Percentiles rank a stretch among this genome's conserved stretches.
These are phyloP conservation scores for Tetraselmis striata DNA, from an alignment of 139 green algal species.

Conservation along the genomic window DNA sequence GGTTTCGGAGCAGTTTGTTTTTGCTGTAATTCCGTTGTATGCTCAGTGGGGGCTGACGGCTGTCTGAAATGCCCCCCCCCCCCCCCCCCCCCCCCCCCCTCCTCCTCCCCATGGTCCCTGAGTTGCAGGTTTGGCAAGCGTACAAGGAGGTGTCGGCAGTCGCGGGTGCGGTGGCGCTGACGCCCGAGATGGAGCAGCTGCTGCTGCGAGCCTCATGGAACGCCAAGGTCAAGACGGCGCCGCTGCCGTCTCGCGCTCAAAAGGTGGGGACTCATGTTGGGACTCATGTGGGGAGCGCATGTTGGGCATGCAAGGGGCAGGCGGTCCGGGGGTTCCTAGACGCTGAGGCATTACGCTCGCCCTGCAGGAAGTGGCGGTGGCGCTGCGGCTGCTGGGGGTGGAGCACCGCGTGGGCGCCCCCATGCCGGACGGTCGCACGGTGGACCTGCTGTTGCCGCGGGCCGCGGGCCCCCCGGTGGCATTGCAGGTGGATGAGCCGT, in stretches of 20 bases:
- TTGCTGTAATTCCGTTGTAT: no score
- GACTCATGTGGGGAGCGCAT: background rate
- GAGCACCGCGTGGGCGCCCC: background rate
- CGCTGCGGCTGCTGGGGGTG: background rate
- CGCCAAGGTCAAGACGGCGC: background rate
- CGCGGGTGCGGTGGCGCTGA: no score
- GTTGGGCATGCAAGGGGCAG: background rate
- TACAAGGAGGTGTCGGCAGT: no score
- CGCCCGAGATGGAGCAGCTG: background rate
- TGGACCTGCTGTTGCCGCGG: background rate
- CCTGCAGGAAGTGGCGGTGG: background rate
- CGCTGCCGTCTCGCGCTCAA: no score
- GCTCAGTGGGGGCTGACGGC: no score
- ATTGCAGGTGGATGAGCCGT: background rate
- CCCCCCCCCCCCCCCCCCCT: no score
- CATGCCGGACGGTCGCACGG: background rate
- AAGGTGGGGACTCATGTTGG: no score
- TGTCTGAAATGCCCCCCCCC: no score
- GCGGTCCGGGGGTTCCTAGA: background rate
- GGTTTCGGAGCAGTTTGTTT: background rate
- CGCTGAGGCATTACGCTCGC: background rate
- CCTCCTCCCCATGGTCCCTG: no score
- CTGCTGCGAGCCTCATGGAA: background rate
- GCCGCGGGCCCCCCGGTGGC: background rate
- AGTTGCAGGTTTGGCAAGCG: no score